Evolutionary conservation across 805 yeast species (phyloP), one percentile per base, ranked within the genome.

Genomic region (Schwanniomyces polymorphus): DNA sequence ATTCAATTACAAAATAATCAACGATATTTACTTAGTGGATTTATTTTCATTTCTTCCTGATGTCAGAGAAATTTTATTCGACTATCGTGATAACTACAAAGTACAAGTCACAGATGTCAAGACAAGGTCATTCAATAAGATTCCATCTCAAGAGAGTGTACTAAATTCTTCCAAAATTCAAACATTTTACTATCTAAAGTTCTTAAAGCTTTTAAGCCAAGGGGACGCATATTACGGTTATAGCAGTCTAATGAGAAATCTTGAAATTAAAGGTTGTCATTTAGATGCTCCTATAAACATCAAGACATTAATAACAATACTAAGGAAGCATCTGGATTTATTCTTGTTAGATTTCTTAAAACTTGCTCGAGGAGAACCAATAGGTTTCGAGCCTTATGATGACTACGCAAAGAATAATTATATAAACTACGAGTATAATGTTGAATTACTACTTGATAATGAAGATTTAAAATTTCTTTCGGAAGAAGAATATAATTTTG

Each of bases 161-260:
- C 49, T 80, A 11, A 57, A 64, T 3, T 69, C 78, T 5, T 76
- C 87, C 1, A 75, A 76, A 55, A 49, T 74, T n/a, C 94, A 87
- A 65, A 82, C 84, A 3, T 73, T 74, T 64, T 76, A 82, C 52
- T 87, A 87, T 59, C 67, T 80, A 17, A 62, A 70, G 37, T 72
- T 86, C 43, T 52, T 84, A 5, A 76, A 70, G 17, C 48, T 63
- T 2, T 52, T 83, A 28, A 48, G 48, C 18, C 42, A 56, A 0
- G 53, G 55, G 11, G 37, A 62, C 3, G 47, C 60, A 37, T 53
- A 60, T 2, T 38, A 49, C 0, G 67, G 80, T 0, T 81, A 79
- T 57, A 46, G 62, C 1, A 70, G 74, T 53, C 58, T 82, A 26
- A 42, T 76, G 1, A 67, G 70, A 23, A 83, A 82, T 58, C 76